Percentiles rank a stretch among this genome's conserved stretches.
Conservation (phyloP, 164 flowering plant species). For the Vitis labrusca region DNA sequence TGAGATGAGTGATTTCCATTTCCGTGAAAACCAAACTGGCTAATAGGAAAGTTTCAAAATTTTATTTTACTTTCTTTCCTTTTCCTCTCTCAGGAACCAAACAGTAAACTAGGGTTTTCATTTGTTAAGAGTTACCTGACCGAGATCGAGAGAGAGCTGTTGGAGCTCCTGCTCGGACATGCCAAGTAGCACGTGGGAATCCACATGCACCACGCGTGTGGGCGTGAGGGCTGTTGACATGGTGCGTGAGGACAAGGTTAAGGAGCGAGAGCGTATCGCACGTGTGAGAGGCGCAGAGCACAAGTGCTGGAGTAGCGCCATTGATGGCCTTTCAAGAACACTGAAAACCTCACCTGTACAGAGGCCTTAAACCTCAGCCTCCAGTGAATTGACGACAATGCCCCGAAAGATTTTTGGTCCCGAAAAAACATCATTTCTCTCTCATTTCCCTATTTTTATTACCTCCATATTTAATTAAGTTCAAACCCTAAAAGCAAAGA, state of each 20-base stretch:
- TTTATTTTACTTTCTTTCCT: not conserved
- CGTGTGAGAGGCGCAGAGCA: conserved; percentile 53
- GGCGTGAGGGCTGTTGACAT: conserved; percentile 13
- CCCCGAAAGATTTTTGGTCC: not conserved
- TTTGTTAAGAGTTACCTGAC: conserved; percentile 49
- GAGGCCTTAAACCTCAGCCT: conserved; percentile 12
- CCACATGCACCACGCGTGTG: conserved; percentile 24
- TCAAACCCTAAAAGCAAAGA: too few relatives aligned
- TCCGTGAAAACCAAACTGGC: not conserved
- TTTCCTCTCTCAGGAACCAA: not conserved
- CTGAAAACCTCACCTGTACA: not conserved
- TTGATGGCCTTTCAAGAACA: conserved; percentile 12
- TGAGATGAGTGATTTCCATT: too few relatives aligned
- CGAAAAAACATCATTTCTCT: too few relatives aligned
- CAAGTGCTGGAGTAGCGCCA: conserved; percentile 61
- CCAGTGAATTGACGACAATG: not conserved
- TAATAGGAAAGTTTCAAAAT: not conserved
- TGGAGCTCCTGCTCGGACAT: conserved; percentile 86
- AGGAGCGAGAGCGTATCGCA: conserved; percentile 39
- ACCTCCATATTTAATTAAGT: too few relatives aligned
- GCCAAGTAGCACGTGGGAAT: conserved; percentile 78
- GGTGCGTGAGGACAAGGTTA: conserved; percentile 6
- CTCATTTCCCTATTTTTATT: too few relatives aligned
- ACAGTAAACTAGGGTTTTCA: too few relatives aligned
- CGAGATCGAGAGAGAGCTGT: conserved; percentile 75